Base-by-base conservation (phyloP, 2,329 filamentous ascomycete species). In the Colletotrichum navitas region DNA sequence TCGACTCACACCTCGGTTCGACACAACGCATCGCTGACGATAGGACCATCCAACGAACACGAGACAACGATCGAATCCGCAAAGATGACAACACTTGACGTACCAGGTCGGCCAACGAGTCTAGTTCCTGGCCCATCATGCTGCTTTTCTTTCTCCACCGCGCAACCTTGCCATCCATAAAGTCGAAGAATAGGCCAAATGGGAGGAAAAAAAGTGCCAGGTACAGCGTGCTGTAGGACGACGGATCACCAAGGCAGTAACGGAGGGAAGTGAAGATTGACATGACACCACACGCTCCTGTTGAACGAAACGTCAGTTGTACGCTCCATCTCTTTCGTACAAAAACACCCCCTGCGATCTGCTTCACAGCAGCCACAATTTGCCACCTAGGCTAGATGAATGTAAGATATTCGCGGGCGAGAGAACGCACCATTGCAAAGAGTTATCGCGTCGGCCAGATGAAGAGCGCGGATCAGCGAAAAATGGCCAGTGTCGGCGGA, bases 131-230 rank as follows among this genome's bases (percentile, higher is more conserved):
- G 16, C 96, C 96, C 95, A 99, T 98, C 80, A 99, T 86, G 77
- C 93, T 97, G 78, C 94, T 96, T 91, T 98, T 99, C 84, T 94
- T 92, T 80, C 96, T 91, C 96, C 96, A 98, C 75, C 96, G 88
- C 74, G 96, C 96, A 67, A 99, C 95, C 80, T 95, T 96, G 79
- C 96, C 96, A 81, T 99, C 96, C 88, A 98, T 94, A 80, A 97
- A 97, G 82, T 99, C 96, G 81, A 98, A 98, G 85, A 98, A 98
- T 16, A 98, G 86, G 6, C 94, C 95, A 71, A 98, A 93, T 0
- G 95, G 95, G 82, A 98, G 93, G 82, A 98, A 94, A 5, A 86
- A 89, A 60, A 99, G 89, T 2, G 96, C 95, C 43, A 91, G 84
- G 89, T 93, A 98, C 66, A 98, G 85, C 76, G 94, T 92, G 63